Conservation (phyloP, 345 rosid genomes). For the Melaleuca quinquenervia region DNA sequence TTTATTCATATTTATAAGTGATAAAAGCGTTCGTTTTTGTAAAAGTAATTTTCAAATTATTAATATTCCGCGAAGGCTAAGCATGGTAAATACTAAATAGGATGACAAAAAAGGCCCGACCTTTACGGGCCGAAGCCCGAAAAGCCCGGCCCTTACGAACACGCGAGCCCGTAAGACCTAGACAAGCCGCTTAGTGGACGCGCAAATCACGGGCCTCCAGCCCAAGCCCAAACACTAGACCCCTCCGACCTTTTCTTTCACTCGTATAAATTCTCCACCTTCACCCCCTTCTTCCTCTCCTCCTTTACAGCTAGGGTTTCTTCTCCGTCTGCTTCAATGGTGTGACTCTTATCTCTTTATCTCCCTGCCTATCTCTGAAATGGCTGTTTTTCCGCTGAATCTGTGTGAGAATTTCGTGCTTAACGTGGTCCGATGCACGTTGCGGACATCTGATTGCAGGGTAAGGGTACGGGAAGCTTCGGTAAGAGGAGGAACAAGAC, state of each 20-base stretch:
- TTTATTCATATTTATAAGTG: no score
- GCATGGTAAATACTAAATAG: not conserved
- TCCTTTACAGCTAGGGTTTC: not conserved
- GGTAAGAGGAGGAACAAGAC: conserved; percentile 99
- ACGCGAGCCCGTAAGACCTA: not conserved
- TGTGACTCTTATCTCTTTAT: not conserved
- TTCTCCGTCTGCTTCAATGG: conserved; percentile 6
- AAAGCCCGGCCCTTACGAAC: not conserved
- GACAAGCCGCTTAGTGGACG: not conserved
- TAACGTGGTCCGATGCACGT: not conserved
- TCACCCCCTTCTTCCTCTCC: not conserved
- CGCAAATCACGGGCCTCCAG: not conserved
- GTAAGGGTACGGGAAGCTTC: conserved; percentile 96
- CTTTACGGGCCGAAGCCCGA: not conserved
- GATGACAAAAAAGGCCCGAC: not conserved
- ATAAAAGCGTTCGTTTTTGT: no score
- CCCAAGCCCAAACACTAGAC: not conserved
- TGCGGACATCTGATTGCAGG: conserved; percentile 23
- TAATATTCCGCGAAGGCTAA: not conserved
- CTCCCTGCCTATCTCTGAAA: not conserved
- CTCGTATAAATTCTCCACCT: not conserved
- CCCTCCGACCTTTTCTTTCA: not conserved
- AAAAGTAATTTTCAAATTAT: not conserved
- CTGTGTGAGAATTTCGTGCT: not conserved
- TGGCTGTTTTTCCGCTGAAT: not conserved